Evolutionary conservation across 177 flowering plant species (phyloP).

Genomic region (Viscum album): DNA sequence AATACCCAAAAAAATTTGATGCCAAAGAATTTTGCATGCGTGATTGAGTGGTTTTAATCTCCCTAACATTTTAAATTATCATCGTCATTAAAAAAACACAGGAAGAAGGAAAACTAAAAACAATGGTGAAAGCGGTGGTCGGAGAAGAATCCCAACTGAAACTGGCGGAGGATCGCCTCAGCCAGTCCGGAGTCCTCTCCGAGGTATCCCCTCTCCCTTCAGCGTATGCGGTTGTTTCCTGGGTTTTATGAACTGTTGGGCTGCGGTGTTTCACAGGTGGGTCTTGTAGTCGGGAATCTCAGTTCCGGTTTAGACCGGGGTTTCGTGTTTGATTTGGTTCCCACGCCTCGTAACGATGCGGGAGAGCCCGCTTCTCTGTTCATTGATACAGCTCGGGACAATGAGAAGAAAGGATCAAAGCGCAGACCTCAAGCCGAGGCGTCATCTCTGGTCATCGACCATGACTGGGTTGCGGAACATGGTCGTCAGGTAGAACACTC

Average conservation of each 20-base stretch:
- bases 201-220: slow-evolving; percentile 27
- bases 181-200: slow-evolving; percentile 32
- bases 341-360: slow-evolving; percentile 67
- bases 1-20: too few species aligned
- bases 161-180: slow-evolving; percentile 50
- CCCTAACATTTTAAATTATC: too few species aligned
- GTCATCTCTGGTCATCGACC: slow-evolving; percentile 44
- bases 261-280: slow-evolving; percentile 35
- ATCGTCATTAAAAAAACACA: too few species aligned
- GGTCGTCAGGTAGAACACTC: slow-evolving; percentile 58
- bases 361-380: slow-evolving; percentile 61
- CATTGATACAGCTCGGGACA: slow-evolving; percentile 25
- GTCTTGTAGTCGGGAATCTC: slow-evolving; percentile 70
- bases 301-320: slow-evolving; percentile 52
- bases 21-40: too few species aligned
- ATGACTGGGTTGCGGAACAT: slow-evolving; percentile 83
- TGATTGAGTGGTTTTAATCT: too few species aligned
- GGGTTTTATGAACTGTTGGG: not conserved
- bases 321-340: slow-evolving; percentile 58
- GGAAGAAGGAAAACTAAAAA: too few species aligned
- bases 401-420: slow-evolving; percentile 46
- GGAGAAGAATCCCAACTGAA: slow-evolving; percentile 69
- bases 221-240: not conserved
- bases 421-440: slow-evolving; percentile 35
- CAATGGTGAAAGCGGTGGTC: slow-evolving; percentile 73